phyloP scores from a whole-genome alignment of 208 protist species.

The Jaenimonas drosophilae region DNA sequence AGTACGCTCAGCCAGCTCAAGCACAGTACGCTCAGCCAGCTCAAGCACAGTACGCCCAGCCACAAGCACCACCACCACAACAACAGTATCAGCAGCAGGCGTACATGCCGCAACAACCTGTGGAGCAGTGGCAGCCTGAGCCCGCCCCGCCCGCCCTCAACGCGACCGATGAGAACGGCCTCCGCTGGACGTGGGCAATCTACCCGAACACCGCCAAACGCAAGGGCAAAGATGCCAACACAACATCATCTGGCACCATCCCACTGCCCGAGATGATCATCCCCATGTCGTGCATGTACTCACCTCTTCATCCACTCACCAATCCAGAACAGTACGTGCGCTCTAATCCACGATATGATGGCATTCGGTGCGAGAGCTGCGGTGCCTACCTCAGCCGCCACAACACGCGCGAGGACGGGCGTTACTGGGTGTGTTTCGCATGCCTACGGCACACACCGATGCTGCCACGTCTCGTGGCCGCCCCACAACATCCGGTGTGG shows the following conservation, averaged over 20 bases:
- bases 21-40: slow-evolving; percentile 10
- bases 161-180: slow-evolving; percentile 47
- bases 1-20: slow-evolving; percentile 2
- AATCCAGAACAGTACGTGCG: slow-evolving; percentile 12
- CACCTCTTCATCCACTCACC: slow-evolving; percentile 54
- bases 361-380: slow-evolving; percentile 48
- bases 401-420: slow-evolving; percentile 43
- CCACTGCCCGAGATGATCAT: slow-evolving; percentile 76
- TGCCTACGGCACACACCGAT: slow-evolving; percentile 62
- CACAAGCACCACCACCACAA: slow-evolving; percentile 2
- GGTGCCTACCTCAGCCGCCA: slow-evolving; percentile 56
- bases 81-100: slow-evolving; percentile 4
- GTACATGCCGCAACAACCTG: slow-evolving; percentile 7
- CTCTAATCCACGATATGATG: slow-evolving; percentile 13
- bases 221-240: slow-evolving; percentile 19
- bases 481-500: slow-evolving; percentile 49
- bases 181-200: slow-evolving; percentile 83
- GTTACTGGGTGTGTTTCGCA: slow-evolving; percentile 71
- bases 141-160: slow-evolving; percentile 24
- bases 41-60: slow-evolving; percentile 11
- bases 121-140: slow-evolving; percentile 6
- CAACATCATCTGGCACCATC: slow-evolving; percentile 21
- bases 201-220: slow-evolving; percentile 56
- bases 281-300: slow-evolving; percentile 86
- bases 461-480: slow-evolving; percentile 23